Evolutionary conservation across 1,284 basidiomycete genomes (phyloP).

Genomic region (Malassezia dermatis): DNA sequence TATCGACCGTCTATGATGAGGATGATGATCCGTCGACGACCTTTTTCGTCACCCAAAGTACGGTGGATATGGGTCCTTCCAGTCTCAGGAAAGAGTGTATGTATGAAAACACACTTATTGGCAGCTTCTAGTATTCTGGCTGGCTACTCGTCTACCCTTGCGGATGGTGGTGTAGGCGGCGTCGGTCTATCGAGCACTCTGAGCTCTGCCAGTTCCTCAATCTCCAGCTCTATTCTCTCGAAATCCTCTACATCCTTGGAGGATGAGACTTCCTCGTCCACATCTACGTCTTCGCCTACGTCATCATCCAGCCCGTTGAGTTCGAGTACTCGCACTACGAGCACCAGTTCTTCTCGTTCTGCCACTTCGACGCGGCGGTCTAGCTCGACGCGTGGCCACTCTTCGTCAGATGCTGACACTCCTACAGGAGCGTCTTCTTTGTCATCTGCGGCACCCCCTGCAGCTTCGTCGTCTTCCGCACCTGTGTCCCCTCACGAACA

Average conservation of each 20-base stretch:
- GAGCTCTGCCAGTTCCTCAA: neutral
- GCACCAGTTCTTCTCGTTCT: neutral
- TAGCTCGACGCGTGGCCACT: neutral
- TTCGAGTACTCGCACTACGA: neutral
- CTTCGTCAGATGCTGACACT: neutral
- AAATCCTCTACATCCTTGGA: neutral
- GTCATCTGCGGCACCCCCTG: neutral
- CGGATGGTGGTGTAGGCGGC: neutral
- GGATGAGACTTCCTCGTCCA: neutral
- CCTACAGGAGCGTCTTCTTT: neutral
- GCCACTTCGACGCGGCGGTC: neutral
- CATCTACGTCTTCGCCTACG: neutral
- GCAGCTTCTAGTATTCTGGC: neutral
- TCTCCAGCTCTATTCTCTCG: neutral
- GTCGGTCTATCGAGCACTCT: neutral
- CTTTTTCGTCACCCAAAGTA: slow-evolving; percentile 2
- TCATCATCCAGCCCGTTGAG: neutral
- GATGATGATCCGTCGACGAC: slow-evolving; percentile 13
- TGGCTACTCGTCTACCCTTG: neutral
- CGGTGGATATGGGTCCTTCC: neutral
- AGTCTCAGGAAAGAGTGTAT: neutral
- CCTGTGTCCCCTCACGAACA: neutral
- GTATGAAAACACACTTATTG: neutral
- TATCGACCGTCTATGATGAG: slow-evolving; percentile 6
- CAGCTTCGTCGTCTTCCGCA: neutral